Evolutionary conservation across 2,329 filamentous ascomycete genomes (phyloP).

Genomic region (Ampelomyces quisqualis): DNA sequence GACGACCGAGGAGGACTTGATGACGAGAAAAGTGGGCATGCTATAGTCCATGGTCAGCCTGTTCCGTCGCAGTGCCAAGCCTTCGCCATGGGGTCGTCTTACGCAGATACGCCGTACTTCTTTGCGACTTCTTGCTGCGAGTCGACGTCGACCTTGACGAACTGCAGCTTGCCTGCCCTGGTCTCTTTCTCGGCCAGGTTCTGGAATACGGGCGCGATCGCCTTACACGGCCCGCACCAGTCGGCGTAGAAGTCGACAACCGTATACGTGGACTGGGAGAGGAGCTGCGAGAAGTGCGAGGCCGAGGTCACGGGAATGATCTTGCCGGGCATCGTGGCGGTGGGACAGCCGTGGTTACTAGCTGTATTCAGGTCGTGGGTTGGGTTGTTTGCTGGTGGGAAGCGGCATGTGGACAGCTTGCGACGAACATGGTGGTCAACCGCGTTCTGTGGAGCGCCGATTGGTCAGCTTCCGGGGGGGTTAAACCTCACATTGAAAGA

Average conservation of each 20-base stretch:
- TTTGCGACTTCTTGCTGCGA: constrained; percentile 52
- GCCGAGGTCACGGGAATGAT: constrained; percentile 36
- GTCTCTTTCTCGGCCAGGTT: constrained; percentile 54
- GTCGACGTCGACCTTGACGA: constrained; percentile 59
- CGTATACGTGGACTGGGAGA: constrained; percentile 42
- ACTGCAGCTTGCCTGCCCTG: constrained; percentile 50
- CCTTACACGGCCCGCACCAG: constrained; percentile 61
- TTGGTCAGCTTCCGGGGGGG: too few species aligned
- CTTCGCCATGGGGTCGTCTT: constrained; percentile 13
- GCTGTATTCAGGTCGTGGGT: background rate
- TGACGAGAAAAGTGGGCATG: constrained; percentile 54
- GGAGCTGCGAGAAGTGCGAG: constrained; percentile 40
- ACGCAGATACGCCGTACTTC: constrained; percentile 54
- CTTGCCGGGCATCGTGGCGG: constrained; percentile 32
- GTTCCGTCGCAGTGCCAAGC: too few species aligned
- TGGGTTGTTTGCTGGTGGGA: constrained; percentile 4
- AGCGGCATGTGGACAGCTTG: constrained; percentile 11
- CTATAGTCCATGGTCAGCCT: constrained; percentile 16
- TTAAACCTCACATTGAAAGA: too few species aligned
- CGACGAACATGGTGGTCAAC: constrained; percentile 3
- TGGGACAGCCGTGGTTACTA: background rate
- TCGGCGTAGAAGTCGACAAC: constrained; percentile 57
- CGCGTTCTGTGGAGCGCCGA: background rate
- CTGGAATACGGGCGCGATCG: constrained; percentile 54
- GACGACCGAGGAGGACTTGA: constrained; percentile 47